Evolutionary conservation across 1,139 yeast species (phyloP).

Genomic region (Insectozyma bohioensis): DNA sequence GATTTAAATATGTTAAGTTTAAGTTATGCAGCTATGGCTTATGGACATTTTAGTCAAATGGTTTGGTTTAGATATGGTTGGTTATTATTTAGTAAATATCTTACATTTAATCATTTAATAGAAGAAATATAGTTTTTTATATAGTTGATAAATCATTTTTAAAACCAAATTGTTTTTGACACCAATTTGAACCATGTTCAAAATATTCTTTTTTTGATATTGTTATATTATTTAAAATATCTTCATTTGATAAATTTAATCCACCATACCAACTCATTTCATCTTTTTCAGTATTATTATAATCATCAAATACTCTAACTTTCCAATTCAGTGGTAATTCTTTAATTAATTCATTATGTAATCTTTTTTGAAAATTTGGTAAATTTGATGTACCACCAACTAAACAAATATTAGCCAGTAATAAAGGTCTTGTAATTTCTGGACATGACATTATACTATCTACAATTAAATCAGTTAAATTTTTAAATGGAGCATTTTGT

Average conservation of each 20-base stretch:
- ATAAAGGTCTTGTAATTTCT: conserved; percentile 68
- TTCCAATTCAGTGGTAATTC: conserved; percentile 70
- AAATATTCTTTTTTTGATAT: conserved; percentile 77
- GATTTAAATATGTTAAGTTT: conserved; percentile 60
- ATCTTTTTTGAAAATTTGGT: conserved; percentile 63
- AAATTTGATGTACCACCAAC: conserved; percentile 82
- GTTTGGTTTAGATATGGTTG: conserved; percentile 95
- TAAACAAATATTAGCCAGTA: conserved; percentile 75
- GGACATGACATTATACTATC: conserved; percentile 74
- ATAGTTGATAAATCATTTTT: no score
- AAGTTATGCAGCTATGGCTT: conserved; percentile 73
- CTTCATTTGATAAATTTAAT: conserved; percentile 49
- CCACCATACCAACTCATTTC: conserved; percentile 45
- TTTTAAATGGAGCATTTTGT: conserved; percentile 61
- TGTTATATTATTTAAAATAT: conserved; percentile 53
- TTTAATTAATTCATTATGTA: conserved; percentile 58
- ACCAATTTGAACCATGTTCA: conserved; percentile 85
- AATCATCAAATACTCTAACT: conserved; percentile 43
- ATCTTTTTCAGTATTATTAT: conserved; percentile 21
- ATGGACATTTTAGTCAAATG: conserved; percentile 87
- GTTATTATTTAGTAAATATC: conserved; percentile 73
- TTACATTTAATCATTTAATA: conserved; percentile 69
- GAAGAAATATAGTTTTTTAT: conserved; percentile 19
- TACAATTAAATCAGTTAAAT: conserved; percentile 72
- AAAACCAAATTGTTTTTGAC: conserved; percentile 72